Percentiles rank a stretch among this genome's conserved stretches.
These are phyloP conservation scores for Parasitella parasitica DNA, from an alignment of 371 early-diverging fungal genomes.

Conservation along the genomic window DNA sequence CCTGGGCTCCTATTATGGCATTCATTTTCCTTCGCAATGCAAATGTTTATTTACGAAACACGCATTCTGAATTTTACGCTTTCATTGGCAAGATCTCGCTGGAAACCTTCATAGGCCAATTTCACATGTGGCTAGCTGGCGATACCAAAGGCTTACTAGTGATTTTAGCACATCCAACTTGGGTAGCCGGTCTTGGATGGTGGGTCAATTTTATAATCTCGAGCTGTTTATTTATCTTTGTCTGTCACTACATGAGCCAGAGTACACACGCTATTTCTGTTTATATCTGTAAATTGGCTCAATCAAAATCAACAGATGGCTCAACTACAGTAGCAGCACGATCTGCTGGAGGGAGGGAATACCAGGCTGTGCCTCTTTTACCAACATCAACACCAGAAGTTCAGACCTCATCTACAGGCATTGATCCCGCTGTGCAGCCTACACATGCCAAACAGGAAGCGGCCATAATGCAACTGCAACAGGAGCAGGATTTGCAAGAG, in stretches of 20 bases:
- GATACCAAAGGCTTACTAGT: conserved; percentile 72
- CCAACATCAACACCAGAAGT: conserved; percentile 10
- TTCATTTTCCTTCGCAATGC: conserved; percentile 73
- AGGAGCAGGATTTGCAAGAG: not conserved
- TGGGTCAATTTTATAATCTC: conserved; percentile 55
- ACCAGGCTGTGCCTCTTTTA: conserved; percentile 21
- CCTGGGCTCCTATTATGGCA: conserved; percentile 60
- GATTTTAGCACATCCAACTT: conserved; percentile 27
- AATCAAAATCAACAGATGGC: not conserved
- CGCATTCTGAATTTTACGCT: conserved; percentile 51
- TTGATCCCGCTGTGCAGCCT: not conserved
- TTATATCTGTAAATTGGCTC: conserved; percentile 26
- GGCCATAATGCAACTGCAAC: not conserved
- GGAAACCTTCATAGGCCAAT: conserved; percentile 80
- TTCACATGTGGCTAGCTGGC: conserved; percentile 76
- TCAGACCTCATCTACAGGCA: not conserved
- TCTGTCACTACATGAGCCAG: conserved; percentile 52
- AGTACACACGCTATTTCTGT: conserved; percentile 52
- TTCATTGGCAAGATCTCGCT: conserved; percentile 68
- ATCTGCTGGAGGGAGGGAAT: not conserved
- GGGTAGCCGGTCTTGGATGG: conserved; percentile 48
- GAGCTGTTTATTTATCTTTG: conserved; percentile 54
- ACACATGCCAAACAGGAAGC: not conserved
- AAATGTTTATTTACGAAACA: conserved; percentile 48
- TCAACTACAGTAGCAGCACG: not conserved